Evolutionary conservation across 495 filamentous ascomycete species (phyloP), one percentile per base, ranked within the genome.

Genomic region (Tuber brumale): DNA sequence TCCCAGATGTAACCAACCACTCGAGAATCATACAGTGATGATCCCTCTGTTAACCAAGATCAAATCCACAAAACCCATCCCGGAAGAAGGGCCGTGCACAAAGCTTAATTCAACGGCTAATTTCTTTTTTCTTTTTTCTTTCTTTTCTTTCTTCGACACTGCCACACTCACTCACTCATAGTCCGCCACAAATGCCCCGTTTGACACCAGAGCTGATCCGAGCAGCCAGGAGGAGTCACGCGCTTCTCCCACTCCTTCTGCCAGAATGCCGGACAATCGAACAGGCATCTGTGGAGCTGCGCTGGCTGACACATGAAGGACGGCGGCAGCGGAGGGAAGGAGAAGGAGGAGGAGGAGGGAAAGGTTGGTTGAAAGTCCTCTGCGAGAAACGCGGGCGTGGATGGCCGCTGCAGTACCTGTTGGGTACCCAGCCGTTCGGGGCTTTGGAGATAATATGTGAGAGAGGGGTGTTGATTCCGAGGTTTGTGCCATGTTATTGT

Each of bases 361-460:
- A 3, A 39, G 70, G 37, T 66, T 43, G 44, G 69, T 82, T 92
- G 0, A 81, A 81, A 45, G 77, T 83, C 1, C 86, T 92, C 74
- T 93, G 90, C 74, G 74, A 82, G 19, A 81, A 87, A 48, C 87
- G 95, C 57, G 87, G 88, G 3, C 83, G 76, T 42, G 94, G 94
- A 1, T 85, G 88, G 51, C 95, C 95, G 0, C 85, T 99, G 10
- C 95, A 98, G 82, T 99, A 97, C 81, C 88, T 97, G 18, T 86
- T 99, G 5, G 94, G 94, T 0, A 89, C 90, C 23, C 94, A 98
- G 81, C 94, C 92, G 19, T 97, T 99, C 82, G 94, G 94, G 0
- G 85, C 90, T 3, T 84, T 97, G 19, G 90, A 94, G 61, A 92
- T 99, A n/a, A 84, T 87, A 57, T 97, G 93, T 79, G 84, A 85